These are phyloP conservation scores for Naganishia onofrii DNA, from an alignment of 768 basidiomycete species.

Conservation along the genomic window DNA sequence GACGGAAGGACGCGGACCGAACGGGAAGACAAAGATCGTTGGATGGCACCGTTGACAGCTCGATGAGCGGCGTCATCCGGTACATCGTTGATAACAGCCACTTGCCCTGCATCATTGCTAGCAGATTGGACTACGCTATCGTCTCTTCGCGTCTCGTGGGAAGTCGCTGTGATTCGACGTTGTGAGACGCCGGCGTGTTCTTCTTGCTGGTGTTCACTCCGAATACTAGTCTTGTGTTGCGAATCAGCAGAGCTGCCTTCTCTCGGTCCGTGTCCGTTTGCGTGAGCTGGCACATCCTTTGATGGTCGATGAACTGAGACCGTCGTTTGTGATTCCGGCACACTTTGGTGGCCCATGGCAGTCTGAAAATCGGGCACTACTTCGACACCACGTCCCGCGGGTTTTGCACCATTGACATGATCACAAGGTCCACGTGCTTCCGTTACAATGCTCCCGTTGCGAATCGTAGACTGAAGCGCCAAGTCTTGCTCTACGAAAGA, in stretches of 20 bases:
- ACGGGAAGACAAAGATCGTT: not conserved
- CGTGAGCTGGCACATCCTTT: too few relatives aligned
- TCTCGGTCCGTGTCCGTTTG: too few relatives aligned
- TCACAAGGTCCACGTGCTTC: not conserved
- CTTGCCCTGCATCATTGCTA: not conserved
- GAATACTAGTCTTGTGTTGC: too few relatives aligned
- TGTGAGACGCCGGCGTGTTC: not conserved
- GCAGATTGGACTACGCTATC: not conserved
- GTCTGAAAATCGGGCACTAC: not conserved
- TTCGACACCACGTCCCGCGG: not conserved
- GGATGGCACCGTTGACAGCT: not conserved
- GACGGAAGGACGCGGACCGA: conserved; percentile 2
- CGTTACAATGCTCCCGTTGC: not conserved
- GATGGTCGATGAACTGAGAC: too few relatives aligned
- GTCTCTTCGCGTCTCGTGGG: not conserved
- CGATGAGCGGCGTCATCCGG: not conserved
- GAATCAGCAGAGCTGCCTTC: too few relatives aligned
- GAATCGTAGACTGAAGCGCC: not conserved
- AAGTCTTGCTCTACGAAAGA: not conserved
- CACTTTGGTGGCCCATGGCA: not conserved
- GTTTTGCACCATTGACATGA: not conserved
- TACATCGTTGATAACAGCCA: not conserved
- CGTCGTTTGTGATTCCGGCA: not conserved
- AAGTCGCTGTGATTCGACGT: not conserved
- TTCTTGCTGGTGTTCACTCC: not conserved